Percentiles rank a stretch among this genome's conserved stretches.
phyloP scores from a whole-genome alignment of 2,329 filamentous ascomycete genomes.

The Calonectria pauciramosa region DNA sequence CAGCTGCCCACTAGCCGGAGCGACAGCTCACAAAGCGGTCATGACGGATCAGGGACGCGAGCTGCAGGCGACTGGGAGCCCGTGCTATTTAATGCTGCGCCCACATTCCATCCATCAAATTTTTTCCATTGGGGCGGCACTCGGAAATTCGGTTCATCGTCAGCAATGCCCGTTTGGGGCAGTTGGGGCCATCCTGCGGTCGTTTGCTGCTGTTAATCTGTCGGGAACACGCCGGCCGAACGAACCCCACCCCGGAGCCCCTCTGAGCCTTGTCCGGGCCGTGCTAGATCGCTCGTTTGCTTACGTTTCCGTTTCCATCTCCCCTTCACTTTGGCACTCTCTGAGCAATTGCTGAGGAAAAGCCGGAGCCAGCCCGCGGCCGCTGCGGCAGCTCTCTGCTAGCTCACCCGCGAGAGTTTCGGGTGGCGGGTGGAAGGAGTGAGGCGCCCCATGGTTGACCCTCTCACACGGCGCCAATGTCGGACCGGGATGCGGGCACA shows the following conservation, averaged over 20 bases:
- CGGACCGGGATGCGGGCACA: neutral
- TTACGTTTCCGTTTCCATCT: neutral
- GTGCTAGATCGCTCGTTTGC: neutral
- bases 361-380: neutral
- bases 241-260: neutral
- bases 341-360: no score
- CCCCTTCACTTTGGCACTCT: neutral
- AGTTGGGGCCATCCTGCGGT: neutral
- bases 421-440: neutral
- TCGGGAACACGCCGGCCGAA: neutral
- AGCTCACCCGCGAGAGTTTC: conserved; percentile 11
- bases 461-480: neutral
- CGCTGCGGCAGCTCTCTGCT: neutral
- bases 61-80: neutral
- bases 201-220: neutral
- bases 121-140: neutral
- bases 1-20: neutral
- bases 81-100: neutral
- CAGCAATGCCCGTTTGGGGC: neutral
- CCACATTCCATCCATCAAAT: neutral
- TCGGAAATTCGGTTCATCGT: neutral
- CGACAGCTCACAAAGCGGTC: neutral
- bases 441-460: neutral
- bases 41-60: neutral
- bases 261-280: neutral